Evolutionary conservation across 2,329 filamentous ascomycete genomes (phyloP).

Genomic region (Ophiocordyceps sinensis): DNA sequence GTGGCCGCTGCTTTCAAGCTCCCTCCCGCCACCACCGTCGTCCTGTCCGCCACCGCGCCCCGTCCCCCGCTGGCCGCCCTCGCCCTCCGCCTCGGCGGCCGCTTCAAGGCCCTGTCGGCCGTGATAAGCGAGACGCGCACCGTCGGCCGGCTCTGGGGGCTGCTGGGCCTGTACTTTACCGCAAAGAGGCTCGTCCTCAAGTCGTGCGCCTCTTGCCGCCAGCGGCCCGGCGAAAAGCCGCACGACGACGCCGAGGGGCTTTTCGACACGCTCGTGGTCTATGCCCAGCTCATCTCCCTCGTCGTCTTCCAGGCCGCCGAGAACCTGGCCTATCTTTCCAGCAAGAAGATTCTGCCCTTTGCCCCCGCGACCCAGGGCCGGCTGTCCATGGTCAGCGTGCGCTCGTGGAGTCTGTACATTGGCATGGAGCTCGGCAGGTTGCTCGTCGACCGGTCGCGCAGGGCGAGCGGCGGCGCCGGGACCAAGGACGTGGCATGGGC

Average conservation of each 20-base stretch:
- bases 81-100: slow-evolving; percentile 32
- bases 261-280: slow-evolving; percentile 38
- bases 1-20: slow-evolving; percentile 36
- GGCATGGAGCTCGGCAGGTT: slow-evolving; percentile 60
- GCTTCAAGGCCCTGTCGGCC: slow-evolving; percentile 46
- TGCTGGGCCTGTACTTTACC: slow-evolving; percentile 61
- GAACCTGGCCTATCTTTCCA: slow-evolving; percentile 65
- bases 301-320: slow-evolving; percentile 65
- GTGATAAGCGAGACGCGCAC: slow-evolving; percentile 58
- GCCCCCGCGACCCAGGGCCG: slow-evolving; percentile 39
- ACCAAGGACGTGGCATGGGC: slow-evolving; percentile 26
- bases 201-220: slow-evolving; percentile 13
- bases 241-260: slow-evolving; percentile 18
- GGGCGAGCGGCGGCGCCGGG: slow-evolving; percentile 18
- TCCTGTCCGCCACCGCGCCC: slow-evolving; percentile 22
- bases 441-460: slow-evolving; percentile 27
- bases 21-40: slow-evolving; percentile 33
- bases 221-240: slow-evolving; percentile 15
- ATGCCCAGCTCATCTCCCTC: slow-evolving; percentile 54
- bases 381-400: slow-evolving; percentile 57
- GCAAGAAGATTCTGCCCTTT: slow-evolving; percentile 55
- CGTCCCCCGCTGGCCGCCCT: slow-evolving; percentile 24
- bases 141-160: slow-evolving; percentile 62
- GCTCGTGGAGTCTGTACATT: slow-evolving; percentile 71
- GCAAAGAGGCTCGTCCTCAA: slow-evolving; percentile 33